These are phyloP conservation scores for Carex littledalei DNA, from an alignment of 176 grass and related monocot species.

Conservation along the genomic window DNA sequence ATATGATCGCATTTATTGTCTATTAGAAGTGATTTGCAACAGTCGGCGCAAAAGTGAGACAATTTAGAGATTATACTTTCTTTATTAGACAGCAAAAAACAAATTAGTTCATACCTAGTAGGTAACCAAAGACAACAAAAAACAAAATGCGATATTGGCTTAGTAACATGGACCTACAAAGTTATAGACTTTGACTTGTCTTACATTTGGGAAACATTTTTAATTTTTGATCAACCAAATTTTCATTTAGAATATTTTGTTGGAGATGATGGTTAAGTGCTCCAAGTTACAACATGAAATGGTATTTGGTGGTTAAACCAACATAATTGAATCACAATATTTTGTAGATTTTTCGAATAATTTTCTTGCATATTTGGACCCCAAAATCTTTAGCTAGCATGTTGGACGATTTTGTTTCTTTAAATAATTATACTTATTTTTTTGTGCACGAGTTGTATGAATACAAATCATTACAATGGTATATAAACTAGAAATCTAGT, in stretches of 20 bases:
- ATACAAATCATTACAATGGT: not conserved
- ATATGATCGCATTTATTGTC: not conserved
- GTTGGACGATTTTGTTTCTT: not conserved
- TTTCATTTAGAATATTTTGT: not conserved
- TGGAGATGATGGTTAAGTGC: not conserved
- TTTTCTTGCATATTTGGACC: not conserved
- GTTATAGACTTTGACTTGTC: constrained; percentile 6
- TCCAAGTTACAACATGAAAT: constrained; percentile 6
- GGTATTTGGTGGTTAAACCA: not conserved
- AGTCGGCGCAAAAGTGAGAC: not conserved
- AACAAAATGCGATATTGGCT: constrained; percentile 4
- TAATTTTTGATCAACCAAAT: not conserved
- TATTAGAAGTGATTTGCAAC: not conserved
- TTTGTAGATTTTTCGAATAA: not conserved
- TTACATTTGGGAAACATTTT: constrained; percentile 19
- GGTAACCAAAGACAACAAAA: constrained; percentile 7
- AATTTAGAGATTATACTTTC: not conserved
- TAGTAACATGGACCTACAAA: constrained; percentile 1
- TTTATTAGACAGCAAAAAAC: not conserved
- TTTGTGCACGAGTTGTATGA: not conserved
- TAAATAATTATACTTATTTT: not conserved
- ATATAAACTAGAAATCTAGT: not conserved
- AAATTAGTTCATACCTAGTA: not conserved
- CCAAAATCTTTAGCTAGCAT: not conserved
- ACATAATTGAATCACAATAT: not conserved